A percentile compares a stretch with the other conserved stretches of the same genome.
Evolutionary conservation across 139 green algal genomes (phyloP).

Genomic region (Volvox africanus): DNA sequence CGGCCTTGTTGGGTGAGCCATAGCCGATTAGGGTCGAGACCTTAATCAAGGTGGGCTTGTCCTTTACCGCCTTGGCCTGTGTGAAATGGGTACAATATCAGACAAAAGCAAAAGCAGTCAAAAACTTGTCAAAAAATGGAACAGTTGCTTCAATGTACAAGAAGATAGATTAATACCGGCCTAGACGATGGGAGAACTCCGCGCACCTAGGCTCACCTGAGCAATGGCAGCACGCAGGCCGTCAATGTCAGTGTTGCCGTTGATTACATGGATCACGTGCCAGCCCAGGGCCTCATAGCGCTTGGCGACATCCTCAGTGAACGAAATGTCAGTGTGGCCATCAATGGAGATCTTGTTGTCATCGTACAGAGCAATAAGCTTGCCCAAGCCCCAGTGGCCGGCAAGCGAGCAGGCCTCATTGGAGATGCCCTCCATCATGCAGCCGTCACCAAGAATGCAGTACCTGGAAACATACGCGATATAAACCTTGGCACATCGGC

Average conservation of each 20-base stretch:
- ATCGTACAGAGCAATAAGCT: conserved; percentile 99
- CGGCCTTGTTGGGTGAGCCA: conserved; percentile 98
- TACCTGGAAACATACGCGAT: conserved; percentile 78
- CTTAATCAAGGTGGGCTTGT: conserved; percentile 98
- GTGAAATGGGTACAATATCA: not conserved
- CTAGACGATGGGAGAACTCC: too few relatives aligned
- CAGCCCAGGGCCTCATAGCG: conserved; percentile 95
- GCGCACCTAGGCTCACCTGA: conserved; percentile 34
- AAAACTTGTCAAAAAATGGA: not conserved
- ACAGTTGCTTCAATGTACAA: not conserved
- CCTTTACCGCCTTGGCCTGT: conserved; percentile 90
- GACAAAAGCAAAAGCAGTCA: too few relatives aligned
- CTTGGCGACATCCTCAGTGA: conserved; percentile 97
- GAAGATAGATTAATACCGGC: not conserved
- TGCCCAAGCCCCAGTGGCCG: conserved; percentile 98
- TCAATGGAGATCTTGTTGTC: conserved; percentile 99
- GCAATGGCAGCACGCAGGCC: conserved; percentile 88
- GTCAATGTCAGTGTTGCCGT: conserved; percentile 97
- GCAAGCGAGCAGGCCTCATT: conserved; percentile 97
- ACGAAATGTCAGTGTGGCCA: conserved; percentile 98
- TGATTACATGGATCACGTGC: conserved; percentile 84
- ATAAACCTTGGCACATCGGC: too few relatives aligned
- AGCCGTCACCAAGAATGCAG: conserved; percentile 98
- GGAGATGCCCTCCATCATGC: conserved; percentile 99
- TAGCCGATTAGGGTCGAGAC: conserved; percentile 98